Conservation (phyloP, 441 rosid genomes). For the Gossypium laxum region DNA sequence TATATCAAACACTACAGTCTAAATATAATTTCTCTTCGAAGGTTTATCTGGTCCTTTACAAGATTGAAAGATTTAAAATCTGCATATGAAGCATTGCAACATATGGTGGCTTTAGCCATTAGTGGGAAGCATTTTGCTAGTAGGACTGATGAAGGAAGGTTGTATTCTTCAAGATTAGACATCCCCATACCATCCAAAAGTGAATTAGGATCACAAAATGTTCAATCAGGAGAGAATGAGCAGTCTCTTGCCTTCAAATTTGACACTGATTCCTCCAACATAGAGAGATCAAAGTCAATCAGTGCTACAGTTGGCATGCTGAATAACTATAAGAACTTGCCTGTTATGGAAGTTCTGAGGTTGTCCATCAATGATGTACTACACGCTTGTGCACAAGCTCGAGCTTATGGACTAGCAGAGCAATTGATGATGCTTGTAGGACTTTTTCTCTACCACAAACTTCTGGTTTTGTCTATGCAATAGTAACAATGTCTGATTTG, state of each 20-base stretch:
- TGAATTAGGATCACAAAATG: conserved; percentile 29
- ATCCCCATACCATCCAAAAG: conserved; percentile 52
- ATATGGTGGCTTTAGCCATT: conserved; percentile 51
- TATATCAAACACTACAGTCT: conserved; percentile 49
- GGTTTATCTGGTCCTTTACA: conserved; percentile 55
- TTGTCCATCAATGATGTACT: conserved; percentile 59
- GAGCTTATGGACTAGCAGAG: conserved; percentile 50
- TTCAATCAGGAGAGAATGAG: conserved; percentile 25
- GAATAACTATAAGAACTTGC: conserved; percentile 16
- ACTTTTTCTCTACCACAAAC: background rate
- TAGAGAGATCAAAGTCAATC: conserved; percentile 18
- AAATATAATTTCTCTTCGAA: conserved; percentile 34
- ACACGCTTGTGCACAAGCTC: conserved; percentile 49
- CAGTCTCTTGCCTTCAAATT: conserved; percentile 18
- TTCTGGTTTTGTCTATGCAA: conserved; percentile 6
- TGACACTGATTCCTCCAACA: conserved; percentile 18
- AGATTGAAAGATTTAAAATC: conserved; percentile 60
- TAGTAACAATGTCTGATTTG: background rate
- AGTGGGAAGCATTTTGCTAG: conserved; percentile 27
- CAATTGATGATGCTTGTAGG: conserved; percentile 65
- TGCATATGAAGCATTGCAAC: conserved; percentile 59
- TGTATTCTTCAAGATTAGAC: conserved; percentile 41
- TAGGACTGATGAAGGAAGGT: conserved; percentile 20
- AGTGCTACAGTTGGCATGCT: conserved; percentile 18
- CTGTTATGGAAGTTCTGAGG: conserved; percentile 30